These are phyloP conservation scores for Boletus pseudo-olivaceus DNA, from an alignment of 768 basidiomycete genomes.

Conservation along the genomic window DNA sequence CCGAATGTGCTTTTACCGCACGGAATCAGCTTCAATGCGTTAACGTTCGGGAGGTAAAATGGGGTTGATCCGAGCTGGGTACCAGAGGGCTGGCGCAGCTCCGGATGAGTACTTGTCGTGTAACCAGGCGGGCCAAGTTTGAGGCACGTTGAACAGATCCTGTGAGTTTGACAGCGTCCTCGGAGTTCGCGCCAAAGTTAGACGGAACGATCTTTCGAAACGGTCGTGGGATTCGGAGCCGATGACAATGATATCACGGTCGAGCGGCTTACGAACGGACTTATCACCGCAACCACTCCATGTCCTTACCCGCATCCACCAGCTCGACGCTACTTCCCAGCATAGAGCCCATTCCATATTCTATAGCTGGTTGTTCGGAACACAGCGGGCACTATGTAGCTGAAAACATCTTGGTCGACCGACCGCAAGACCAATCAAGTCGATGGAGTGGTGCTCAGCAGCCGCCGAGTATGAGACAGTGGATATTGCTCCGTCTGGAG, in stretches of 20 bases:
- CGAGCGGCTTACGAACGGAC: neutral
- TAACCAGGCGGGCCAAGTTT: neutral
- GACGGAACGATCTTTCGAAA: neutral
- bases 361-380: slow-evolving; percentile 59
- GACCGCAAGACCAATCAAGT: slow-evolving; percentile 60
- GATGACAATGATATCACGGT: neutral
- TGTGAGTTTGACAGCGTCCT: too few relatives aligned
- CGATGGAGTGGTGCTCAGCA: slow-evolving; percentile 74
- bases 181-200: neutral
- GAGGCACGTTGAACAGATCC: neutral
- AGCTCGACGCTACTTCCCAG: slow-evolving; percentile 6
- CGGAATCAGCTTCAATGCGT: neutral
- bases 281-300: neutral
- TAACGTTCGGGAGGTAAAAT: neutral
- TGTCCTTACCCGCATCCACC: slow-evolving; percentile 6
- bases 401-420: slow-evolving; percentile 65
- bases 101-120: neutral
- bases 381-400: slow-evolving; percentile 69
- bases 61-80: neutral
- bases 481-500: slow-evolving; percentile 67
- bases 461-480: slow-evolving; percentile 55
- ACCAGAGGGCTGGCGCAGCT: neutral
- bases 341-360: slow-evolving; percentile 39
- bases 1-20: too few relatives aligned
- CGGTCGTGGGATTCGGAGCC: neutral